These are phyloP conservation scores for Hansenula lynferdii DNA, from an alignment of 1,139 yeast species.

Conservation along the genomic window DNA sequence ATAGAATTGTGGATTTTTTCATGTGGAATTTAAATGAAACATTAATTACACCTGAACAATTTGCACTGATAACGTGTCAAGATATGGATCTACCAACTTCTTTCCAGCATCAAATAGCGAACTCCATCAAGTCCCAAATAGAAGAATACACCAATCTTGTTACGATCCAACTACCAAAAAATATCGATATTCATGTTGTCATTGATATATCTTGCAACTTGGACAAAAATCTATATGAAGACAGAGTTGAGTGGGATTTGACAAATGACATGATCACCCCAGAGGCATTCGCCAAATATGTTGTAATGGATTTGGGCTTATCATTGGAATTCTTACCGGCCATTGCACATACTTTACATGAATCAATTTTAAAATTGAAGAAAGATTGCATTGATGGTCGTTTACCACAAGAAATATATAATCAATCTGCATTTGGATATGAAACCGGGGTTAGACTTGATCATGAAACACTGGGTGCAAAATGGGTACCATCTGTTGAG, in stretches of 20 bases:
- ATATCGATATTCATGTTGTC: constrained; percentile 67
- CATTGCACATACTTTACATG: constrained; percentile 84
- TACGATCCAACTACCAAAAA: constrained; percentile 57
- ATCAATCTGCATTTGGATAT: constrained; percentile 53
- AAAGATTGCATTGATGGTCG: constrained; percentile 85
- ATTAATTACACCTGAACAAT: constrained; percentile 75
- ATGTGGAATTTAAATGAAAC: constrained; percentile 88
- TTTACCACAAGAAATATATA: constrained; percentile 51
- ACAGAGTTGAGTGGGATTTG: constrained; percentile 93
- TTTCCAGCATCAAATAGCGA: constrained; percentile 61
- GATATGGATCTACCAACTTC: constrained; percentile 76
- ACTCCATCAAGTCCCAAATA: constrained; percentile 72
- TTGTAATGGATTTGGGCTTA: constrained; percentile 82
- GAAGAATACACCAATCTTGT: constrained; percentile 68
- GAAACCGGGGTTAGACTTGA: constrained; percentile 66
- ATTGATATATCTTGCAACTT: constrained; percentile 79
- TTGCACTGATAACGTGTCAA: constrained; percentile 72
- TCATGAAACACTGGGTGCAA: constrained; percentile 56
- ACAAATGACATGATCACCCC: constrained; percentile 63
- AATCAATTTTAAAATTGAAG: constrained; percentile 67
- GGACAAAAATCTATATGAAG: constrained; percentile 82
- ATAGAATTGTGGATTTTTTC: constrained; percentile 72
- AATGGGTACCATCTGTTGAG: constrained; percentile 90
- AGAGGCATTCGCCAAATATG: constrained; percentile 74
- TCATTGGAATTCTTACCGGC: constrained; percentile 87